Evolutionary conservation across 345 rosid genomes (phyloP), one percentile per base, ranked within the genome.

Genomic region (Geranium rotundifolium): DNA sequence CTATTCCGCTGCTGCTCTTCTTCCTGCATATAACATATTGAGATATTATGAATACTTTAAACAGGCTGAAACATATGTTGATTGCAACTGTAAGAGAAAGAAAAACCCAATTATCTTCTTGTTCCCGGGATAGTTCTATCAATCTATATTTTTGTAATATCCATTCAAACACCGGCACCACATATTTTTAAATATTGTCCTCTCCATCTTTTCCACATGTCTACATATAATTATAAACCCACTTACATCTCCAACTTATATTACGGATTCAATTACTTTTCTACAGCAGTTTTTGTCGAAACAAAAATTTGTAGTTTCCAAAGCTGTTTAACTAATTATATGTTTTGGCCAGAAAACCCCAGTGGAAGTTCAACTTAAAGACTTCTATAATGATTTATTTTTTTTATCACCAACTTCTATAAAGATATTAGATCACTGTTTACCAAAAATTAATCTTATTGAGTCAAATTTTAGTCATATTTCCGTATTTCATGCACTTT

Each of bases 1-100:
- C 95, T 88, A 69, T 95, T 95, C 49, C 97, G 87, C 65, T 68
- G 46, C 71, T 37, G 80, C 79, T 95, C 99, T 79, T 90, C 90
- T 56, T 59, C 85, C 97, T 90, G 85, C 70, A 54, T 23, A 49
- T 58, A 56, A 64, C 61, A 63, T 60, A 55, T 31, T 41, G 15
- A 65, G 37, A n/a, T 30, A 19, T 56, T 34, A 34, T 34, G 41
- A 34, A 34, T 8, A 34, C 41, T 34, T 17, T 56, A 23, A 16
- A 7, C 14, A 65, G 49, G 23, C 55, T 1, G 19, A 57, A 39
- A 52, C 18, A 20, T 14, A 12, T 29, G 57, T 1, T 17, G 20
- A 2, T 7, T 19, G 30, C 13, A 58, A 19, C 0, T 58, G 23
- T 30, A 58, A 58, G 13, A 58, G 30, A 58, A 19, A 58, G 60